These are phyloP conservation scores for Melastoma candidum DNA, from an alignment of 441 rosid genomes.

Conservation along the genomic window DNA sequence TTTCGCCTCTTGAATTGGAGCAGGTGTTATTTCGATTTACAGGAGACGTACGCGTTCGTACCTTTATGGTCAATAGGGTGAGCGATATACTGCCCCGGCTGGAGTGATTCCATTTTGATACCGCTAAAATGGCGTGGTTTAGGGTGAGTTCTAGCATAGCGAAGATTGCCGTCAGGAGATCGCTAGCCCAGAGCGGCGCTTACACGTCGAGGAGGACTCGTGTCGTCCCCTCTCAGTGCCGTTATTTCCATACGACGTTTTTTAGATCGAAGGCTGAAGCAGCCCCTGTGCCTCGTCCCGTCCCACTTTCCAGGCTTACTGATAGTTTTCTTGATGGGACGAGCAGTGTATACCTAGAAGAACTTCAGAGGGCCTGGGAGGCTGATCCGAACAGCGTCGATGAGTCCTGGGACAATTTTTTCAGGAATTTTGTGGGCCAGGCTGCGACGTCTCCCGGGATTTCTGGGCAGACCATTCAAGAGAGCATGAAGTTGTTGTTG, in stretches of 20 bases:
- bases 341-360: slow-evolving; percentile 91
- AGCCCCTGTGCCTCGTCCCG: slow-evolving; percentile 58
- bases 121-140: slow-evolving; percentile 55
- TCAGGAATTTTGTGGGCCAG: slow-evolving; percentile 89
- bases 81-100: too few species aligned
- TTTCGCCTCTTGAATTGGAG: too few species aligned
- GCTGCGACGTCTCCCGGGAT: slow-evolving; percentile 94
- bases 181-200: slow-evolving; percentile 46
- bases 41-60: too few species aligned
- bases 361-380: slow-evolving; percentile 95
- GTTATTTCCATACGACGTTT: slow-evolving; percentile 48
- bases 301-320: slow-evolving; percentile 81
- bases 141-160: slow-evolving; percentile 61
- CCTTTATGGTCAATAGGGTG: too few species aligned
- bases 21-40: too few species aligned
- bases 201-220: slow-evolving; percentile 42
- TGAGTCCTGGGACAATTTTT: slow-evolving; percentile 96
- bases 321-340: slow-evolving; percentile 93
- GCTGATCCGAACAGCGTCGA: slow-evolving; percentile 85
- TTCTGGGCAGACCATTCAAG: slow-evolving; percentile 96
- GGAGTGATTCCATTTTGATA: too few species aligned
- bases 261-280: slow-evolving; percentile 50
- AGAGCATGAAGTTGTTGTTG: slow-evolving; percentile 84
- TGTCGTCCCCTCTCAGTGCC: slow-evolving; percentile 33
- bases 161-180: slow-evolving; percentile 62